Conservation (phyloP, 1,284 basidiomycete genomes). For the Schizophyllum amplum region DNA sequence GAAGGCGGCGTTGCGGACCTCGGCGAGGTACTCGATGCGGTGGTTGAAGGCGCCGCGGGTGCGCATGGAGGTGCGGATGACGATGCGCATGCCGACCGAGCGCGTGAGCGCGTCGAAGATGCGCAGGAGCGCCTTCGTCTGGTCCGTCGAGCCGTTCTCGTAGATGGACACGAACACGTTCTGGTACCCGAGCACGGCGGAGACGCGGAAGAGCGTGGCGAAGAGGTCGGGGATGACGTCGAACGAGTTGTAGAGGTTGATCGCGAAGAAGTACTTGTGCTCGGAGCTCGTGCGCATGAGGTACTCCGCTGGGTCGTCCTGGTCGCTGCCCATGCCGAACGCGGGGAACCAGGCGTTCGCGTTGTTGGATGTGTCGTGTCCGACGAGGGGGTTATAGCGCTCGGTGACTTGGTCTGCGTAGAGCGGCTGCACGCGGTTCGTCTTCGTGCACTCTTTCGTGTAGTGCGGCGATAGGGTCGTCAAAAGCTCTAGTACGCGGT, state of each 20-base stretch:
- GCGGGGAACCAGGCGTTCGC: slow-evolving; percentile 57
- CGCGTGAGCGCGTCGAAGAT: slow-evolving; percentile 89
- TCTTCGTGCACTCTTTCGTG: slow-evolving; percentile 83
- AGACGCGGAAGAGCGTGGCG: slow-evolving; percentile 88
- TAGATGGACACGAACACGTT: slow-evolving; percentile 97
- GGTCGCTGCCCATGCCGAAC: slow-evolving; percentile 40
- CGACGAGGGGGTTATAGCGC: slow-evolving; percentile 76
- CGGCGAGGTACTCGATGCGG: slow-evolving; percentile 96
- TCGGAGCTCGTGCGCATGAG: slow-evolving; percentile 34
- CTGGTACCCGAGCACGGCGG: slow-evolving; percentile 86
- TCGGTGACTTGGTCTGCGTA: slow-evolving; percentile 81
- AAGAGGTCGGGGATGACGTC: slow-evolving; percentile 95
- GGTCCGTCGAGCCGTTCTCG: slow-evolving; percentile 94
- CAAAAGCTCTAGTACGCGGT: slow-evolving; percentile 78
- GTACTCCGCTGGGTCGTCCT: slow-evolving; percentile 27
- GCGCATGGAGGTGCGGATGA: slow-evolving; percentile 84
- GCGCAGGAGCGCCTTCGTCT: slow-evolving; percentile 88
- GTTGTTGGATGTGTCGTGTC: slow-evolving; percentile 53
- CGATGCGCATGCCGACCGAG: slow-evolving; percentile 83
- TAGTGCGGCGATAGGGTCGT: slow-evolving; percentile 83
- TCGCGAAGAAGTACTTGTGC: slow-evolving; percentile 97
- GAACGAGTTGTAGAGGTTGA: slow-evolving; percentile 98
- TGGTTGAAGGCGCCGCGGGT: slow-evolving; percentile 95
- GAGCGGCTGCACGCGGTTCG: slow-evolving; percentile 56
- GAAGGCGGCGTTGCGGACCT: slow-evolving; percentile 92